These are phyloP conservation scores for Lichenothelia convexa DNA, from an alignment of 495 filamentous ascomycete genomes.

Conservation along the genomic window DNA sequence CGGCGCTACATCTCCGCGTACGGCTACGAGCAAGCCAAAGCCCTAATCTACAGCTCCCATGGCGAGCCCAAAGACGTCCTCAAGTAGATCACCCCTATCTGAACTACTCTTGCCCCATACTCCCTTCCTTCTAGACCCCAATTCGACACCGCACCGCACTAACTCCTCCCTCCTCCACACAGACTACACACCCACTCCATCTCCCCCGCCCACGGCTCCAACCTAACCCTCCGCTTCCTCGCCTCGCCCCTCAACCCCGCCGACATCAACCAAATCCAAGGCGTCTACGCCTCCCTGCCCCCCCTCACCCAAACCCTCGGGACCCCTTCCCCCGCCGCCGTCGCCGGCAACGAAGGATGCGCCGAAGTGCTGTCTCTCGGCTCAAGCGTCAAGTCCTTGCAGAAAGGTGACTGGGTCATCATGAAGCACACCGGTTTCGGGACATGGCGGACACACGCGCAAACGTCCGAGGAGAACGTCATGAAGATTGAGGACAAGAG, in stretches of 20 bases:
- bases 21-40: constrained; percentile 93
- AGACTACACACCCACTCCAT: constrained; percentile 24
- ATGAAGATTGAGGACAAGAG: constrained; percentile 46
- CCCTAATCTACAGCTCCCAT: constrained; percentile 66
- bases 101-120: no score
- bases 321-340: constrained; percentile 51
- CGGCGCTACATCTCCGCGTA: constrained; percentile 49
- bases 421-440: constrained; percentile 65
- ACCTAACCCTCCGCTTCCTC: constrained; percentile 52
- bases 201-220: constrained; percentile 19
- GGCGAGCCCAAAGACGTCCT: constrained; percentile 76
- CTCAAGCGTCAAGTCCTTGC: constrained; percentile 31
- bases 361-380: constrained; percentile 66
- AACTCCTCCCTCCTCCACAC: no score
- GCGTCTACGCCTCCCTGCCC: constrained; percentile 81
- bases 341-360: constrained; percentile 78
- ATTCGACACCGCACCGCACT: no score
- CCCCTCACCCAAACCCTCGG: constrained; percentile 52
- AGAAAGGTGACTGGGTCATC: constrained; percentile 80
- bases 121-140: no score
- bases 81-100: no score
- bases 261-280: constrained; percentile 93
- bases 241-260: constrained; percentile 89
- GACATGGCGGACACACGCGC: constrained; percentile 82
- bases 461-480: constrained; percentile 38